A percentile compares a stretch with the other conserved stretches of the same genome.
phyloP scores from a whole-genome alignment of 2,329 filamentous ascomycete genomes.

The Paecilomyces niveus region DNA sequence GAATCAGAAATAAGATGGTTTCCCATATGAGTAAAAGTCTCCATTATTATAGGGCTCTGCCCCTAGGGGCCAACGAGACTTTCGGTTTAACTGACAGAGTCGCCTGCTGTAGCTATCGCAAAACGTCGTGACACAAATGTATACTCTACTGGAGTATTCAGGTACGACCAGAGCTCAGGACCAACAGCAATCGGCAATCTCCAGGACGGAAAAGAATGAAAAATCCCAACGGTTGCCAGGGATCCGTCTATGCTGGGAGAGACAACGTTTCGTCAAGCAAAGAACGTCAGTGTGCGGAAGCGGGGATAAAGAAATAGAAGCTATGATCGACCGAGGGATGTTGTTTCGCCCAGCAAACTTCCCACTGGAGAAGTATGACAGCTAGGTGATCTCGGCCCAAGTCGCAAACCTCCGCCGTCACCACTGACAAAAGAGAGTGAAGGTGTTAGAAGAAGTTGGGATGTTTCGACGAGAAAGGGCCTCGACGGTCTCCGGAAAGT shows the following conservation, averaged over 20 bases:
- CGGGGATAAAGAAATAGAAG: conserved; percentile 13
- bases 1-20: conserved; percentile 82
- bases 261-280: conserved; percentile 11
- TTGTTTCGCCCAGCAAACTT: neutral
- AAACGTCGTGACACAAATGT: neutral
- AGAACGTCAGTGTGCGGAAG: conserved; percentile 21
- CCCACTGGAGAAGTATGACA: neutral
- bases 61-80: neutral
- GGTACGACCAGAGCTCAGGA: neutral
- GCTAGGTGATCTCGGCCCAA: neutral
- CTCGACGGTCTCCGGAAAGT: conserved; percentile 5
- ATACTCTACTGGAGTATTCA: neutral
- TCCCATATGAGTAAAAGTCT: conserved; percentile 81
- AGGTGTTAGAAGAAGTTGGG: conserved; percentile 7
- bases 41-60: conserved; percentile 23
- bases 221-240: conserved; percentile 14
- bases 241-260: neutral
- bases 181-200: neutral
- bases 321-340: conserved; percentile 5
- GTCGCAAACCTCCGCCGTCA: conserved; percentile 1
- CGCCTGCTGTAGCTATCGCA: neutral
- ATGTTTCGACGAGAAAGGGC: conserved; percentile 7
- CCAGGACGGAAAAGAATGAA: conserved; percentile 19
- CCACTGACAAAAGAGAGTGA: conserved; percentile 13
- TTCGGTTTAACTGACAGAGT: neutral